Percentiles rank a stretch among this genome's conserved stretches.
Conservation (phyloP, 108 stramenopile species). For the Cylindrotheca fusiformis region DNA sequence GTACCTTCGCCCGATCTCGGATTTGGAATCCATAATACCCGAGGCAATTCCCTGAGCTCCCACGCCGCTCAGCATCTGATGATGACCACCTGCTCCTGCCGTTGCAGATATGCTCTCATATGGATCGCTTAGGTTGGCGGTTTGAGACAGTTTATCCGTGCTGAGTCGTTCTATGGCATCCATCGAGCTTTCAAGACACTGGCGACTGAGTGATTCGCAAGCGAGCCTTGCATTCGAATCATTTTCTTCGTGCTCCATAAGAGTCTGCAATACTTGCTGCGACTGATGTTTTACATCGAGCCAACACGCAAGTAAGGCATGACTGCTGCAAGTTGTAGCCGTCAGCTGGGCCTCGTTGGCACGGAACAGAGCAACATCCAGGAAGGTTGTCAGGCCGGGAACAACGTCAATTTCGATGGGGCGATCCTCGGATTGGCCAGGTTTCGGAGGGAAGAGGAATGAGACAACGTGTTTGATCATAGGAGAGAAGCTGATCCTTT, state of each 20-base stretch:
- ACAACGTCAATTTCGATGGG: conserved; percentile 40
- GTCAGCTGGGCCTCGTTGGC: conserved; percentile 72
- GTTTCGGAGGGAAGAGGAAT: conserved; percentile 18
- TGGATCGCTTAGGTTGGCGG: conserved; percentile 68
- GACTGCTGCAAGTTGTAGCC: conserved; percentile 56
- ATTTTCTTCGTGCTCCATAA: conserved; percentile 12
- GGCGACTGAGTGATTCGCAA: conserved; percentile 62
- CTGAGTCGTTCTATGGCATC: conserved; percentile 73
- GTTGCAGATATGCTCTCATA: conserved; percentile 24
- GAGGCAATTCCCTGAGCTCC: conserved; percentile 24
- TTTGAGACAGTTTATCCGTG: conserved; percentile 66
- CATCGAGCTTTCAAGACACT: conserved; percentile 52
- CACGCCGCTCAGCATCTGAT: conserved; percentile 20
- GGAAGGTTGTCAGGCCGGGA: conserved; percentile 72
- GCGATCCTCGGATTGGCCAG: conserved; percentile 25
- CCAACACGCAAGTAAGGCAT: conserved; percentile 50
- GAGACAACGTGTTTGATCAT: conserved; percentile 12
- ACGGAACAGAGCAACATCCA: conserved; percentile 74
- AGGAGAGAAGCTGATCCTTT: too few species aligned
- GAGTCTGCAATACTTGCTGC: conserved; percentile 22
- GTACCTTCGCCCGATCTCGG: conserved; percentile 40
- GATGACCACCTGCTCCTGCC: conserved; percentile 1
- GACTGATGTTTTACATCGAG: conserved; percentile 52
- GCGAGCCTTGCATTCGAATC: conserved; percentile 16
- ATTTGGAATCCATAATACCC: conserved; percentile 28